Conservation (phyloP, 306 rosid species). For the Sphenostylis stenocarpa region DNA sequence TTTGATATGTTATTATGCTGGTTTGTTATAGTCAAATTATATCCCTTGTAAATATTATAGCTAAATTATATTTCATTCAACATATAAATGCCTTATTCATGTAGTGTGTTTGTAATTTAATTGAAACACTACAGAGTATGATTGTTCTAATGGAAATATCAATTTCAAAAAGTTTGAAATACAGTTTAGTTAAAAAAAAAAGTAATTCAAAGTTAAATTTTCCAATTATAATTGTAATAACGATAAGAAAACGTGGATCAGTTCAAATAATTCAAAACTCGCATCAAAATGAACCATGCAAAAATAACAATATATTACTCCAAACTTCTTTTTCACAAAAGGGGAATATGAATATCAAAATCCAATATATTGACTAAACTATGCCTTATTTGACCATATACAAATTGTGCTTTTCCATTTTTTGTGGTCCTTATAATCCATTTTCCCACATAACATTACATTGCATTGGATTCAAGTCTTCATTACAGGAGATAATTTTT, state of each 20-base stretch:
- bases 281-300: neutral
- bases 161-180: no score
- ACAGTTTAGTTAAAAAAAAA: no score
- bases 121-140: neutral
- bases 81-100: no score
- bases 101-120: no score
- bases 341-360: neutral
- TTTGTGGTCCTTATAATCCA: neutral
- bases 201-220: no score
- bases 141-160: neutral
- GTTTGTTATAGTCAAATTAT: no score
- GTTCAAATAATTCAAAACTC: neutral
- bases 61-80: no score
- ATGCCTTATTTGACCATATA: constrained; percentile 34
- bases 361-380: constrained; percentile 27
- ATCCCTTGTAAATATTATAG: no score
- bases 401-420: constrained; percentile 25
- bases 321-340: neutral
- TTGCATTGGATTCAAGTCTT: constrained; percentile 31
- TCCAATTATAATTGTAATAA: neutral
- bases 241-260: neutral
- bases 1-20: no score
- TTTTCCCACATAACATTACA: constrained; percentile 25
- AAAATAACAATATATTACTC: neutral
- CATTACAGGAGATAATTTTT: constrained; percentile 30